Base-by-base conservation (phyloP, 441 rosid species). In the Melastoma candidum region DNA sequence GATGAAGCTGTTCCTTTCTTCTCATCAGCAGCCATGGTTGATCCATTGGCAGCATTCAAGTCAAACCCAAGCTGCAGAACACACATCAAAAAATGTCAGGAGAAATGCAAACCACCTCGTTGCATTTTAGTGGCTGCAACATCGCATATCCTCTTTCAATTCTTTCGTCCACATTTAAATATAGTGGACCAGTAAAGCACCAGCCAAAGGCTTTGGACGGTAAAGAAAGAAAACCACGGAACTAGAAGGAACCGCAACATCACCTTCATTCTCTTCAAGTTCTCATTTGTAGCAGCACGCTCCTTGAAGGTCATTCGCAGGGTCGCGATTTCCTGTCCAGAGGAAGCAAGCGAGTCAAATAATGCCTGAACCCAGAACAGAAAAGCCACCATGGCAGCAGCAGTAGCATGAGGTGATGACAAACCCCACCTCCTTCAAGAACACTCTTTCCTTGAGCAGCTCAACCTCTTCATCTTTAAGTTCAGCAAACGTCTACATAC, bases 191-290 rank as follows among this genome's bases (percentile, higher is more conserved):
- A 36, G 41, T 36, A 36, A 4, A 36, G 8, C 7, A 36, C 41
- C 7, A 9, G 24, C 25, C 43, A 52, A 8, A 52, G 4, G 22
- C 43, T 39, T 29, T 41, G 26, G 36, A 12, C 26, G 54, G 14
- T 26, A 24, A 51, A 32, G 4, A 44, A n/a, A 51, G 22, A 4
- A 36, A 36, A 39, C 12, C n/a, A 12, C 26, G 12, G 11, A 39
- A 32, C 27, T 25, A 25, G 13, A 39, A 52, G 43, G 26, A 47
- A 25, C 11, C 12, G 10, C 32, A 3, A 0, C 1, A 22, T 51
- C 50, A 87, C 98, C 95, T 85, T 92, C 12, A 75, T 74, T 63
- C 74, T 78, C 77, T 90, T 87, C 54, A 74, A 70, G 65, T 60
- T 77, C 59, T 73, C 72, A 54, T 76, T 81, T 65, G 60, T 69